phyloP scores from a whole-genome alignment of 371 early-diverging fungal genomes.

The Chytridiales sp. region DNA sequence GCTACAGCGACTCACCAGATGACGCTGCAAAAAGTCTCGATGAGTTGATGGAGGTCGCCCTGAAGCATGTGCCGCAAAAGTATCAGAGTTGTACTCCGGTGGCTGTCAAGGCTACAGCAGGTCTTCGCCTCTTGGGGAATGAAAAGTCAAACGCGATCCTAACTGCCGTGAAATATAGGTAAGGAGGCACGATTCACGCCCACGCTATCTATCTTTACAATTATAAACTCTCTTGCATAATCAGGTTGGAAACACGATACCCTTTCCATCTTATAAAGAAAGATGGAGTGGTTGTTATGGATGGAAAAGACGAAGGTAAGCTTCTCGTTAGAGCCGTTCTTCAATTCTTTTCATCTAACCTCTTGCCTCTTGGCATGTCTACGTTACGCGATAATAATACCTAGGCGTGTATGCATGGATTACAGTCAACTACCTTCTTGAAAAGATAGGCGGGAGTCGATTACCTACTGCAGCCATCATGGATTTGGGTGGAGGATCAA shows the following conservation, averaged over 20 bases:
- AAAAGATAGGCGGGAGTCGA: conserved; percentile 24
- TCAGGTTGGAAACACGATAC: conserved; percentile 69
- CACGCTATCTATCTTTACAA: too few relatives aligned
- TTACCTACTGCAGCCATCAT: conserved; percentile 85
- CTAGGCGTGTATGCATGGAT: conserved; percentile 96
- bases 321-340: neutral
- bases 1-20: conserved; percentile 62
- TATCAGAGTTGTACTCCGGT: conserved; percentile 83
- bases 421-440: conserved; percentile 90
- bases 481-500: conserved; percentile 95
- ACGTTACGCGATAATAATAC: conserved; percentile 1
- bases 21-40: conserved; percentile 83
- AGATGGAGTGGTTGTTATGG: conserved; percentile 85
- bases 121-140: conserved; percentile 71
- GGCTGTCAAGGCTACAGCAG: conserved; percentile 94
- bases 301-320: conserved; percentile 85
- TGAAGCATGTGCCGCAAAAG: conserved; percentile 69
- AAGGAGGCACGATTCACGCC: too few relatives aligned
- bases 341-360: conserved; percentile 1
- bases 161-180: conserved; percentile 61
- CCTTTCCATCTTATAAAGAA: conserved; percentile 75
- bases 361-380: neutral
- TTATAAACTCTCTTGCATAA: too few relatives aligned
- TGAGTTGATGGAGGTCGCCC: conserved; percentile 71
- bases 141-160: conserved; percentile 70